Evolutionary conservation across 2,329 filamentous ascomycete genomes (phyloP).

Genomic region (Epichloe brachyelytri): DNA sequence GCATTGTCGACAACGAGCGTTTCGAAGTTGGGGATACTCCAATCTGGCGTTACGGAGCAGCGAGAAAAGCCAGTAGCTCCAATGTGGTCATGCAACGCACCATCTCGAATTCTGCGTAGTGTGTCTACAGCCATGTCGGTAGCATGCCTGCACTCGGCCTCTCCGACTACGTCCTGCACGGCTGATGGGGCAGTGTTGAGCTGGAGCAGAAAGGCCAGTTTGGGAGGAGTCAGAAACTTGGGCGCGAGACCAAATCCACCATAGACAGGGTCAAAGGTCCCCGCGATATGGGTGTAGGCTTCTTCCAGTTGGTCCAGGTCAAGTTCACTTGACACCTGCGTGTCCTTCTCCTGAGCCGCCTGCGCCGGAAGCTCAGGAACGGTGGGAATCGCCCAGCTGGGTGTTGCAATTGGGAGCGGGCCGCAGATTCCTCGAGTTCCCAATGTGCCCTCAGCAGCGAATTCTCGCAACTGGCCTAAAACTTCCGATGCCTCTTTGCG

Average conservation of each 20-base stretch:
- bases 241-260: slow-evolving; percentile 73
- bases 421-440: slow-evolving; percentile 26
- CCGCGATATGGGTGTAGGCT: slow-evolving; percentile 66
- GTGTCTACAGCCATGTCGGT: slow-evolving; percentile 71
- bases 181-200: slow-evolving; percentile 57
- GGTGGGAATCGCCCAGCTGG: slow-evolving; percentile 19
- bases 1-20: slow-evolving; percentile 94
- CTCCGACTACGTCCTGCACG: slow-evolving; percentile 79
- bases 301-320: slow-evolving; percentile 89
- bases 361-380: slow-evolving; percentile 12
- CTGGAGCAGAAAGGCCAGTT: slow-evolving; percentile 69
- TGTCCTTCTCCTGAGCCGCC: slow-evolving; percentile 11
- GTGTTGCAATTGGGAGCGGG: slow-evolving; percentile 16
- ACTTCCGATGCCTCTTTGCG: slow-evolving; percentile 75
- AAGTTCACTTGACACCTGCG: slow-evolving; percentile 48
- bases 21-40: slow-evolving; percentile 92
- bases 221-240: slow-evolving; percentile 83
- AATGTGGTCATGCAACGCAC: slow-evolving; percentile 43
- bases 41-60: slow-evolving; percentile 83
- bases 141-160: slow-evolving; percentile 60
- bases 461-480: slow-evolving; percentile 66
- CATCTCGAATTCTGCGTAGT: slow-evolving; percentile 55
- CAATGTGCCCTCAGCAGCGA: slow-evolving; percentile 76
- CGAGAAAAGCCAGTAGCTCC: slow-evolving; percentile 45
- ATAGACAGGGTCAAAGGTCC: slow-evolving; percentile 64